Evolutionary conservation across 176 grass and related monocot genomes (phyloP).

Genomic region (Phoenix roebelenii): DNA sequence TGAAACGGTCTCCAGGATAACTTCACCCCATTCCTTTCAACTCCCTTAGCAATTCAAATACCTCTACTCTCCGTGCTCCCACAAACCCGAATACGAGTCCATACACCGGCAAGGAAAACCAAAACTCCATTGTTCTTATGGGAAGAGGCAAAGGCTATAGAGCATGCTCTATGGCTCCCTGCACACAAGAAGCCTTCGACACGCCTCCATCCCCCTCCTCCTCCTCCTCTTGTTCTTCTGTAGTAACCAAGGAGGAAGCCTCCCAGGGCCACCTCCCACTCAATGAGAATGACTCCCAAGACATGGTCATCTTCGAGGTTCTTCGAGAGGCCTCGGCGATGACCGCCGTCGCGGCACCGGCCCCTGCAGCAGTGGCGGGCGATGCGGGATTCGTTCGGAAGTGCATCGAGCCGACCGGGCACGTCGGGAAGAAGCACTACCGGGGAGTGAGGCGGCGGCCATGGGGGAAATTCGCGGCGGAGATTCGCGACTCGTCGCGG

Average conservation of each 20-base stretch:
- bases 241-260: neutral
- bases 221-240: too few species aligned
- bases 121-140: too few species aligned
- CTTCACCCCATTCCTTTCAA: too few species aligned
- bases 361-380: neutral
- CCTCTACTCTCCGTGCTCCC: too few species aligned
- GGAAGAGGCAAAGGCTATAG: too few species aligned
- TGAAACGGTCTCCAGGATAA: too few species aligned
- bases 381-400: slow-evolving; percentile 6
- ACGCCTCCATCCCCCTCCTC: too few species aligned
- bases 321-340: slow-evolving; percentile 58
- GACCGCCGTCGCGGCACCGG: neutral
- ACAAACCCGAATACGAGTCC: too few species aligned
- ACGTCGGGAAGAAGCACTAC: slow-evolving; percentile 31
- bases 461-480: slow-evolving; percentile 90
- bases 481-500: slow-evolving; percentile 75
- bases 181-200: too few species aligned
- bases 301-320: slow-evolving; percentile 90
- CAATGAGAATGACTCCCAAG: slow-evolving; percentile 88
- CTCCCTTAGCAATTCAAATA: too few species aligned
- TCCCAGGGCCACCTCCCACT: slow-evolving; percentile 43
- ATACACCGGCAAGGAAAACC: too few species aligned
- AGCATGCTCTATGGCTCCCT: too few species aligned
- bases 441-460: slow-evolving; percentile 81
- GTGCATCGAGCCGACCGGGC: neutral